phyloP scores from a whole-genome alignment of 805 yeast species.

The Candida ortonii region DNA sequence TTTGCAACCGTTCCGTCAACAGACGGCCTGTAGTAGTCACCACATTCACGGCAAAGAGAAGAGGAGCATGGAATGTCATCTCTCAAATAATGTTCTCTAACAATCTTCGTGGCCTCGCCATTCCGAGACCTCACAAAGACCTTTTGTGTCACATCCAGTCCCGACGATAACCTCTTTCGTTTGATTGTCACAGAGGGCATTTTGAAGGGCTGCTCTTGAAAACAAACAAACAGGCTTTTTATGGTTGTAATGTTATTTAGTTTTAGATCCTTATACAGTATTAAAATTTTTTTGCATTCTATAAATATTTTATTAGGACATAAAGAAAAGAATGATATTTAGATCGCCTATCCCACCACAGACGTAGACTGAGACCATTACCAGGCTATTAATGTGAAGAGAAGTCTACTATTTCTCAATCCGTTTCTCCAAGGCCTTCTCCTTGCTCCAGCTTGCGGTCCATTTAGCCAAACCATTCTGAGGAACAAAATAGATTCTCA shows the following conservation, averaged over 20 bases:
- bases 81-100: conserved; percentile 90
- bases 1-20: conserved; percentile 65
- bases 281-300: too few relatives aligned
- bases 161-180: conserved; percentile 47
- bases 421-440: conserved; percentile 42
- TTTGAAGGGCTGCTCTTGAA: background rate
- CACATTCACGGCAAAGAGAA: conserved; percentile 62
- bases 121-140: conserved; percentile 88
- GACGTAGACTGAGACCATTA: too few relatives aligned
- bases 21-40: conserved; percentile 51
- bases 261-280: too few relatives aligned
- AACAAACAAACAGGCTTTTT: too few relatives aligned
- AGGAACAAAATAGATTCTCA: conserved; percentile 78
- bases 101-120: conserved; percentile 87
- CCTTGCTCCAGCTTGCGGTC: conserved; percentile 65
- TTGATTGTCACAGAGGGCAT: conserved; percentile 18
- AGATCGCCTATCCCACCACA: too few relatives aligned
- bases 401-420: too few relatives aligned
- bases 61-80: conserved; percentile 92
- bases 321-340: too few relatives aligned
- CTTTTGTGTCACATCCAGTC: conserved; percentile 72
- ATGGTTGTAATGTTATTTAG: too few relatives aligned
- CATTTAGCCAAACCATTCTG: conserved; percentile 61
- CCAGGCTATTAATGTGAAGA: too few relatives aligned
- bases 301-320: too few relatives aligned